phyloP scores from a whole-genome alignment of 345 rosid species.

The Pistacia integerrima region DNA sequence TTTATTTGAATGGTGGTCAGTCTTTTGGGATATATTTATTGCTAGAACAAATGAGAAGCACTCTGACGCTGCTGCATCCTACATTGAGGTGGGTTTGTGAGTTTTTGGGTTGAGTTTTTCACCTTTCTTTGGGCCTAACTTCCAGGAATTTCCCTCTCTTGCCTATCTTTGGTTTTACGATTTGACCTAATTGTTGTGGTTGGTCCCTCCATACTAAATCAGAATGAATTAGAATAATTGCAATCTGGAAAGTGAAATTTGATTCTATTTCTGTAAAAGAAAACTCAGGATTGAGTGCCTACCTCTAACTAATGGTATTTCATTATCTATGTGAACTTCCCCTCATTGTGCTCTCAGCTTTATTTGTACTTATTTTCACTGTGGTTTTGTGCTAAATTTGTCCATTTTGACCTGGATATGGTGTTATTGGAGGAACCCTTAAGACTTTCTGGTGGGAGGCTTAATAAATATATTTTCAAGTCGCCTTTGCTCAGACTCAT shows the following conservation, averaged over 20 bases:
- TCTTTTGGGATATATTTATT: slow-evolving; percentile 73
- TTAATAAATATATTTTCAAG: neutral
- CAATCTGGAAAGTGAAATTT: neutral
- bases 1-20: slow-evolving; percentile 83
- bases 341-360: neutral
- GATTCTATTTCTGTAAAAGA: neutral
- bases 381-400: neutral
- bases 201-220: neutral
- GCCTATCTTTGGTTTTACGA: neutral
- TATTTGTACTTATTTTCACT: neutral
- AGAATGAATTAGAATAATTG: neutral
- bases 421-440: neutral
- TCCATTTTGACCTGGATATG: neutral
- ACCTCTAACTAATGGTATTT: neutral
- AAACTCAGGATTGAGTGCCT: neutral
- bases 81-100: slow-evolving; percentile 45
- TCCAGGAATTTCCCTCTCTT: neutral
- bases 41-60: slow-evolving; percentile 60
- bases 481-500: neutral
- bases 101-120: neutral
- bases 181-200: neutral
- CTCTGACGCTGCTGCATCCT: slow-evolving; percentile 61
- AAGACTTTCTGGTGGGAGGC: neutral
- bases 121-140: neutral
- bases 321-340: neutral